Evolutionary conservation across 495 filamentous ascomycete species (phyloP), one percentile per base, ranked within the genome.

Genomic region (Penicillium lagena): DNA sequence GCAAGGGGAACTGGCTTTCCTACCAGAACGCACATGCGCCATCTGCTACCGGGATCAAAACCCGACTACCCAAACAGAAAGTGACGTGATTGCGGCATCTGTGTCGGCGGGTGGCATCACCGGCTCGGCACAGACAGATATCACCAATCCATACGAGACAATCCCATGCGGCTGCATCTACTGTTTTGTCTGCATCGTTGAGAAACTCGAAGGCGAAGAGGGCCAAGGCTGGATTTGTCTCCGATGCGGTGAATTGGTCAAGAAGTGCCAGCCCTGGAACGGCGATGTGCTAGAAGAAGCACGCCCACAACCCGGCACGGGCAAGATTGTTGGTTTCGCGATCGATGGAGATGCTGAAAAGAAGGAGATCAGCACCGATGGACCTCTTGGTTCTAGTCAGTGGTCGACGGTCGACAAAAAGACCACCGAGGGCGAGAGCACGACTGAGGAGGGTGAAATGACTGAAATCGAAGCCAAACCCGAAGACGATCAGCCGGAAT

Each of bases 211-310:
- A 58, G 80, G 82, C 3, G 94, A 97, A 64, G 93, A 96, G 53
- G 93, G 91, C 7, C 90, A 97, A 51, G 93, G 90, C 4, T 99
- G 91, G 91, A 67, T 77, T n/a, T 99, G 93, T 67, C 70, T 99
- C 17, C 78, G 94, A 15, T 99, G 93, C 57, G 90, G 90, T 1
- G 85, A 87, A 51, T 40, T 85, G 32, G 78, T 94, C 12, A 93
- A 87, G 61, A 85, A 94, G 61, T 96, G 93, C 63, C 83, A 83
- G 52, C 90, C 93, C 7, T 99, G 93, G 94, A 78, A 72, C 49
- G 93, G 93, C 2, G 94, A 95, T 64, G 85, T 96, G 2, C 55
- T 91, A 29, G 75, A 80, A 35, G 78, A 80, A 35, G 51, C 59
- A 9, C 59, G 63, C 2, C 75, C 74, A 14, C 63, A 76, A 29